Evolutionary conservation across 495 filamentous ascomycete species (phyloP).

Genomic region (Chaetomium fimeti): DNA sequence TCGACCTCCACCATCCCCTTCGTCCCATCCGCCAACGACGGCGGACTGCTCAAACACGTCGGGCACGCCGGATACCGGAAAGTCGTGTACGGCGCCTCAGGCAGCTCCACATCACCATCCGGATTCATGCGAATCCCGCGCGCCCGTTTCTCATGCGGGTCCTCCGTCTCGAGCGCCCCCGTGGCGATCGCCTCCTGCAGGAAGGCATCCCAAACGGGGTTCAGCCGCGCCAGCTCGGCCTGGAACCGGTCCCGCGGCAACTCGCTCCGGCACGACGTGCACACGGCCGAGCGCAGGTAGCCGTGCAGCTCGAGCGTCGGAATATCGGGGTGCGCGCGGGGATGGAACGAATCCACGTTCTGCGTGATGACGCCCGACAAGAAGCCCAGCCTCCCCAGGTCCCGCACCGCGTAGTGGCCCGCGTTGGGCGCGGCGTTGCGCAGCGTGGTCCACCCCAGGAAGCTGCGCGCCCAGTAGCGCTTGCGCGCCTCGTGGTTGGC

Average conservation of each 20-base stretch:
- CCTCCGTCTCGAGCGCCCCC: slow-evolving; percentile 74
- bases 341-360: slow-evolving; percentile 95
- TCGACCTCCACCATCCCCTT: slow-evolving; percentile 66
- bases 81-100: slow-evolving; percentile 77
- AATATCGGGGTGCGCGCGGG: slow-evolving; percentile 68
- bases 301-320: slow-evolving; percentile 86
- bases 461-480: slow-evolving; percentile 94
- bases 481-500: slow-evolving; percentile 82
- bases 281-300: slow-evolving; percentile 75
- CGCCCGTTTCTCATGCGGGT: slow-evolving; percentile 64
- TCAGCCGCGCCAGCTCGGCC: slow-evolving; percentile 67
- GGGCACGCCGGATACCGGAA: slow-evolving; percentile 93
- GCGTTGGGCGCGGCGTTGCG: slow-evolving; percentile 74
- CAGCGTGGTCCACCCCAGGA: slow-evolving; percentile 84
- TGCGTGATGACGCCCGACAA: slow-evolving; percentile 83
- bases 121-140: slow-evolving; percentile 82
- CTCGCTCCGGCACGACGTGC: slow-evolving; percentile 70
- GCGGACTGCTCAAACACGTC: slow-evolving; percentile 68
- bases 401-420: slow-evolving; percentile 71
- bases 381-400: slow-evolving; percentile 67
- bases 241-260: slow-evolving; percentile 73
- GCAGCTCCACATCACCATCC: slow-evolving; percentile 93
- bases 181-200: slow-evolving; percentile 64
- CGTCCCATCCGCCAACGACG: slow-evolving; percentile 56
- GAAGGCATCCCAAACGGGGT: slow-evolving; percentile 83